Evolutionary conservation across 805 yeast genomes (phyloP), one percentile per base, ranked within the genome.

Genomic region (Komagataella pseudopastoris): DNA sequence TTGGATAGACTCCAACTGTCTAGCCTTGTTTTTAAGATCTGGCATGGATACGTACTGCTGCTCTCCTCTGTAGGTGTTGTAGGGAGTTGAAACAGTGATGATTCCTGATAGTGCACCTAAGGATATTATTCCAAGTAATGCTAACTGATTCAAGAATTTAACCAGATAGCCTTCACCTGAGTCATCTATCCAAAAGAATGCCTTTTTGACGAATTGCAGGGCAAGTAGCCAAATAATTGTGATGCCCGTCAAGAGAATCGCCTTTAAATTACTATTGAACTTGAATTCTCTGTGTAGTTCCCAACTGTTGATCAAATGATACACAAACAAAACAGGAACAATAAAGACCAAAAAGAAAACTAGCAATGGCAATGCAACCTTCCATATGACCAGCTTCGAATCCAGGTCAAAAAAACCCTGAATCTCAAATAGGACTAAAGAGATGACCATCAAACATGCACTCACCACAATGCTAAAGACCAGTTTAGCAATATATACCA

Each of bases 31-130:
- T 10, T 30, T 30, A 14, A 30, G 39, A 30, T 30, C 39, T 2
- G 14, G 39, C 39, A 30, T 14, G 5, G 39, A 10, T 30, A 30
- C 14, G 39, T 30, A 30, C 14, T 30, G 39, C 39, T 30, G 39
- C 4, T 30, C 39, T 30, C 14, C 14, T 30, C 39, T 30, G 39
- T 30, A 30, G 6, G 39, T 14, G 39, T 30, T 30, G 12, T 30
- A 30, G 6, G 78, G 71, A 0, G 78, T 74, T 46, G 77, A 69
- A 12, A 73, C 62, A 6, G 77, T 72, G 1, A 81, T 82, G 46
- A 77, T 68, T 2, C 82, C 82, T 8, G 78, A 75, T 17, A 77
- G 61, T 1, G 74, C 55, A 0, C 80, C 76, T 50, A 77, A 66
- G 50, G 74, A 68, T n/a, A 76, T 66, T 30, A 77, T 71, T 0